Conservation (phyloP, 2,329 filamentous ascomycete genomes). For the Aspergillus cejpii region DNA sequence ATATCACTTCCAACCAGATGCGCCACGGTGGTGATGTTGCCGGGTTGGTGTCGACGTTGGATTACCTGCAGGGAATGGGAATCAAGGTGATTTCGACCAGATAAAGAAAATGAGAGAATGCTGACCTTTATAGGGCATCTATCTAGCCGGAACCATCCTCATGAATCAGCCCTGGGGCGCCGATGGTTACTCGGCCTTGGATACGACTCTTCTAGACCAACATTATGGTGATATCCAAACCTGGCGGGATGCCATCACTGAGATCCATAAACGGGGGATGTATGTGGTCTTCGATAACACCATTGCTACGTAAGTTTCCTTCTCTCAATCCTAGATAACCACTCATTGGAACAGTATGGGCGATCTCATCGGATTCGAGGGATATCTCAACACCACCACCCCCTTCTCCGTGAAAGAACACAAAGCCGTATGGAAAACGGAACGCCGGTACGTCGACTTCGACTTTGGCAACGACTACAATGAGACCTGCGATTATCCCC, state of each 20-base stretch:
- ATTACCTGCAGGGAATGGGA: slow-evolving; percentile 59
- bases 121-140: slow-evolving; percentile 43
- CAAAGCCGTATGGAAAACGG: slow-evolving; percentile 50
- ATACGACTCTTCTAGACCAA: slow-evolving; percentile 56
- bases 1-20: slow-evolving; percentile 54
- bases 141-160: slow-evolving; percentile 55
- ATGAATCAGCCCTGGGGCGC: slow-evolving; percentile 58
- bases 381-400: slow-evolving; percentile 52
- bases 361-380: slow-evolving; percentile 56
- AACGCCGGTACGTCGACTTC: slow-evolving; percentile 53
- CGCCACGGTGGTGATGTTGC: slow-evolving; percentile 55
- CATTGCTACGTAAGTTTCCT: slow-evolving; percentile 48
- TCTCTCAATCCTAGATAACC: background rate
- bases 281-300: slow-evolving; percentile 61
- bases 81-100: slow-evolving; percentile 54
- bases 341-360: slow-evolving; percentile 38
- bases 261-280: slow-evolving; percentile 55
- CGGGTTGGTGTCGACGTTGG: slow-evolving; percentile 53
- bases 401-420: slow-evolving; percentile 52
- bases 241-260: slow-evolving; percentile 52
- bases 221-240: slow-evolving; percentile 55
- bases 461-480: slow-evolving; percentile 48
- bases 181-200: slow-evolving; percentile 54
- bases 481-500: slow-evolving; percentile 50
- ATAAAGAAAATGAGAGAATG: too few relatives aligned